These are phyloP conservation scores for Drechslerella coelobrocha DNA, from an alignment of 2,329 filamentous ascomycete genomes.

Conservation along the genomic window DNA sequence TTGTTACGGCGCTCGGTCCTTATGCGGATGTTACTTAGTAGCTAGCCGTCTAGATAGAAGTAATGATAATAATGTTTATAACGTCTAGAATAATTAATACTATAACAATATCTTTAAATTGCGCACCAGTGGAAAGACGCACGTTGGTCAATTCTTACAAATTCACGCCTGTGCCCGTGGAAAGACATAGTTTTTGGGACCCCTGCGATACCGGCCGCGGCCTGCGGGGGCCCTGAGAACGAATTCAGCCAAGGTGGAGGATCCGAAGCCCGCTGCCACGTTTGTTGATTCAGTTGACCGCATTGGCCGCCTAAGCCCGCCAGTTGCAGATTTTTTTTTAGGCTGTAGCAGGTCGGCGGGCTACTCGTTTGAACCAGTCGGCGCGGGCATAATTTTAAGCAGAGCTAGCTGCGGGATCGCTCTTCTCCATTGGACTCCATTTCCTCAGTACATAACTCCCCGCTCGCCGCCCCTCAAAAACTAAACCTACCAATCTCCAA, in stretches of 20 bases:
- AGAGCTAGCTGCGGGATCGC: background rate
- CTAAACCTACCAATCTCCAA: too few species aligned
- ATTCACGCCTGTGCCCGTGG: background rate
- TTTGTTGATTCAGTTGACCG: constrained; percentile 35
- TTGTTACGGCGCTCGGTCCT: too few species aligned
- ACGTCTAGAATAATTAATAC: background rate
- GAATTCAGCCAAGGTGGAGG: constrained; percentile 12
- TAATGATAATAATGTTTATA: constrained; percentile 48
- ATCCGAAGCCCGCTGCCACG: constrained; percentile 35
- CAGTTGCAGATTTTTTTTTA: background rate
- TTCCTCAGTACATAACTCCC: too few species aligned
- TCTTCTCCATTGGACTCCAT: too few species aligned
- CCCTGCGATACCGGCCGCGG: constrained; percentile 35
- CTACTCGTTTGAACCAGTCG: constrained; percentile 18
- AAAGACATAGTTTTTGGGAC: too few species aligned
- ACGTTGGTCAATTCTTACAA: too few species aligned
- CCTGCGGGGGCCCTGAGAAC: background rate
- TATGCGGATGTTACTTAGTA: constrained; percentile 35
- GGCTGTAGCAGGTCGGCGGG: too few species aligned
- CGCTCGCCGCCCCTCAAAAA: too few species aligned
- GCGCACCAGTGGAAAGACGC: too few species aligned
- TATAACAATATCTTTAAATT: background rate
- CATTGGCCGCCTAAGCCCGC: constrained; percentile 23
- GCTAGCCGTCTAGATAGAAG: constrained; percentile 22
- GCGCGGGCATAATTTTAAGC: background rate